Percentiles rank a stretch among this genome's conserved stretches.
phyloP scores from a whole-genome alignment of 2,329 filamentous ascomycete genomes.

The Rutstroemia sydowiana region DNA sequence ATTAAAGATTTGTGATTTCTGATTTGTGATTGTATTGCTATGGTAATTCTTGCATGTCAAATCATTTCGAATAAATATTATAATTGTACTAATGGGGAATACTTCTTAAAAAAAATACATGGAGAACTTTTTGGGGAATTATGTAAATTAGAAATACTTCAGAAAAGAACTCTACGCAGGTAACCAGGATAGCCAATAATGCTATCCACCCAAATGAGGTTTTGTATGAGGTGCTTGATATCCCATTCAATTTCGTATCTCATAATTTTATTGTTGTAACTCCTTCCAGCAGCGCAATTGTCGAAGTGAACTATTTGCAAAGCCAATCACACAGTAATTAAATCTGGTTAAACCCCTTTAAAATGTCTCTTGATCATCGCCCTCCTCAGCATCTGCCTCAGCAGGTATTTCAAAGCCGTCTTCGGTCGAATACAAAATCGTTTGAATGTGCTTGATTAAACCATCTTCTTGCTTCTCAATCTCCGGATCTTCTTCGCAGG shows the following conservation, averaged over 20 bases:
- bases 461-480: constrained; percentile 90
- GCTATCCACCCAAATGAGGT: constrained; percentile 9
- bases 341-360: constrained; percentile 31
- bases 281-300: constrained; percentile 22
- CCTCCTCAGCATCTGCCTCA: constrained; percentile 58
- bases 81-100: neutral
- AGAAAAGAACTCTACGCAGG: constrained; percentile 1
- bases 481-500: constrained; percentile 85
- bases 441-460: constrained; percentile 91
- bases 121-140: constrained; percentile 2
- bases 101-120: constrained; percentile 6
- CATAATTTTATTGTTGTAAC: constrained; percentile 19
- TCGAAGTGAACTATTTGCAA: constrained; percentile 8
- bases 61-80: too few relatives aligned
- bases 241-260: constrained; percentile 19
- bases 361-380: constrained; percentile 70
- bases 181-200: constrained; percentile 2
- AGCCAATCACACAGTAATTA: constrained; percentile 15
- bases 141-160: constrained; percentile 9
- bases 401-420: constrained; percentile 84
- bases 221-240: constrained; percentile 1
- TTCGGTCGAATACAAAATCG: constrained; percentile 95
- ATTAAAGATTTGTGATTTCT: too few relatives aligned
- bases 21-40: too few relatives aligned
- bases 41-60: too few relatives aligned